Conservation (phyloP, 352 stramenopile species). For the Aphanomyces stellatus region DNA sequence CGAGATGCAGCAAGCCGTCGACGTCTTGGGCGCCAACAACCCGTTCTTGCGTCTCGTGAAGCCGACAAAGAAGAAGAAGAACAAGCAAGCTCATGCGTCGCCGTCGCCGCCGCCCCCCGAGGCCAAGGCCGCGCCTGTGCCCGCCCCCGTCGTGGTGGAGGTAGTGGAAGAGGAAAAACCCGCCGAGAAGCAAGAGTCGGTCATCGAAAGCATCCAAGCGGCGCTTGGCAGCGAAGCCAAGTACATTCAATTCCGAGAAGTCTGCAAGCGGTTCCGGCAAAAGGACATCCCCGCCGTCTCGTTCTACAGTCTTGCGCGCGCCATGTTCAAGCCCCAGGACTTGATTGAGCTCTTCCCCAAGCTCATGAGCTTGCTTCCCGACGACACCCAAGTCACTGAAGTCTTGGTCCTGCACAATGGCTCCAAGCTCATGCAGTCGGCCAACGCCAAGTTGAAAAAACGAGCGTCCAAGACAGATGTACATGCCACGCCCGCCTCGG, state of each 20-base stretch:
- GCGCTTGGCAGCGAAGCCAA: conserved; percentile 68
- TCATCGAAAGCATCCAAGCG: conserved; percentile 72
- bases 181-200: conserved; percentile 48
- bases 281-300: conserved; percentile 43
- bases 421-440: background rate
- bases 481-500: background rate
- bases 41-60: conserved; percentile 73
- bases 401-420: conserved; percentile 14
- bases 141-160: conserved; percentile 7
- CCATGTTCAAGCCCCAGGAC: conserved; percentile 46
- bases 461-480: background rate
- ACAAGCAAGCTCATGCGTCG: conserved; percentile 30
- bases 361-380: conserved; percentile 36
- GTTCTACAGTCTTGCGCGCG: conserved; percentile 66
- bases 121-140: background rate
- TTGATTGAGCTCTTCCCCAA: conserved; percentile 72
- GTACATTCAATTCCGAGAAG: conserved; percentile 74
- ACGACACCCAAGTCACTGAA: conserved; percentile 14
- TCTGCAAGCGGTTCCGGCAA: conserved; percentile 60
- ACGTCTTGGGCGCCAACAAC: conserved; percentile 71
- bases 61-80: conserved; percentile 59
- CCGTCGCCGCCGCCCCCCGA: conserved; percentile 12
- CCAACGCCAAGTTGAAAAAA: background rate
- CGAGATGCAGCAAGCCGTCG: conserved; percentile 46
- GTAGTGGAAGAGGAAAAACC: conserved; percentile 21